Conservation (phyloP, 2,329 filamentous ascomycete species). For the Epichloe sibirici region DNA sequence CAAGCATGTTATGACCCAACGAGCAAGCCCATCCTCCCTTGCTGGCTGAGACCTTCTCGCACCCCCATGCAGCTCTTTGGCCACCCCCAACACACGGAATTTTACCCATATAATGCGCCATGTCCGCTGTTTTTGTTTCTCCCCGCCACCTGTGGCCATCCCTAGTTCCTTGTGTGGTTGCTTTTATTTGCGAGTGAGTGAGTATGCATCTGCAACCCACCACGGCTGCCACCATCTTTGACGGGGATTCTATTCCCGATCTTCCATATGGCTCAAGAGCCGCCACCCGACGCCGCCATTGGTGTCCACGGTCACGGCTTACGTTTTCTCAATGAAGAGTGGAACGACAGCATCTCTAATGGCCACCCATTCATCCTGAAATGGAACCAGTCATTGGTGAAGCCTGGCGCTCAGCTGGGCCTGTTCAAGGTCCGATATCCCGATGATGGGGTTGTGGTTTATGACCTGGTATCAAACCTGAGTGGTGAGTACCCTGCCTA, state of each 20-base stretch:
- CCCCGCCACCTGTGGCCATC: background rate
- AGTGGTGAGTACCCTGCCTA: constrained; percentile 14
- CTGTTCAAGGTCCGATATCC: constrained; percentile 21
- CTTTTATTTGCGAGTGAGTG: background rate
- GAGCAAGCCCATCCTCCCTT: constrained; percentile 13
- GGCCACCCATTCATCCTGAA: constrained; percentile 16
- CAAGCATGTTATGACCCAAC: constrained; percentile 12
- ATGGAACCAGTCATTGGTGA: constrained; percentile 19
- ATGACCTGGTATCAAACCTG: constrained; percentile 18
- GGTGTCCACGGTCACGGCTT: constrained; percentile 15
- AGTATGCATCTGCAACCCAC: constrained; percentile 3
- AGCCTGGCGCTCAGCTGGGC: constrained; percentile 12
- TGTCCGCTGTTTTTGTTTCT: constrained; percentile 8
- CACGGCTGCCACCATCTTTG: constrained; percentile 1
- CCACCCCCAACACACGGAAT: constrained; percentile 2
- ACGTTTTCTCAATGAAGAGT: constrained; percentile 20
- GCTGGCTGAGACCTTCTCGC: constrained; percentile 14
- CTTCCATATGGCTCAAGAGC: constrained; percentile 11
- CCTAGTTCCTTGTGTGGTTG: background rate
- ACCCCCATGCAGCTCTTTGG: constrained; percentile 1
- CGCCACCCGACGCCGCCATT: constrained; percentile 6
- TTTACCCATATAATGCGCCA: constrained; percentile 11
- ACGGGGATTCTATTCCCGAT: constrained; percentile 2
- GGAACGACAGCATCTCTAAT: constrained; percentile 23
- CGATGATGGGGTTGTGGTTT: constrained; percentile 16